Base-by-base conservation (phyloP, 495 filamentous ascomycete genomes). In the Aspergillus funiculosus region DNA sequence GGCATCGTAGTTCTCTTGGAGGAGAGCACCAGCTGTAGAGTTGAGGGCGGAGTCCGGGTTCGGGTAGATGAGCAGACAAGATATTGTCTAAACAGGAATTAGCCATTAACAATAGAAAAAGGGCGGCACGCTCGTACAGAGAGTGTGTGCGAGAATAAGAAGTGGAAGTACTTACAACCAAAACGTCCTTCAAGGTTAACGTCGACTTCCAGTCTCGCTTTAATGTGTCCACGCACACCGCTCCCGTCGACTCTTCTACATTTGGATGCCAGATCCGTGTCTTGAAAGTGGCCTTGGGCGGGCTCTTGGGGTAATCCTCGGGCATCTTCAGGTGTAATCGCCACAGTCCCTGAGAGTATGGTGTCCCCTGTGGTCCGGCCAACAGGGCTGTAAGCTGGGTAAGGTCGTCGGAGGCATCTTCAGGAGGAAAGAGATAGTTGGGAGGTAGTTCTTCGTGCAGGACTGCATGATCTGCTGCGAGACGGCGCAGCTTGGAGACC, bases 261-360 rank as follows among this genome's bases (percentile, higher is more conserved):
- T 87, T 87, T 0, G 83, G 83, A 49, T 87, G 83, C 74, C 81
- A 87, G 19, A 87, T 82, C 24, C 74, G 72, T 6, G 83, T 86
- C 37, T 71, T 73, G 54, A 87, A 87, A 14, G 68, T 70, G 5
- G 82, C 83, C 43, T 79, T 86, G 5, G 83, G 83, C 22, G 83
- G 81, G 14, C 69, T 75, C 18, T 69, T 67, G 4, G 83, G 83
- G 50, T 86, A 87, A 35, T 75, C 78, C 2, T 72, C 62, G 1
- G 83, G 83, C 42, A 87, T 81, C 29, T 74, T 74, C 21, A 87
- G 63, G 36, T 78, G 71, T 7, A 87, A 60, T 43, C 69, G 77
- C 79, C 76, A 84, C 15, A 83, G 51, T 5, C 80, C 80, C 17
- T 66, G 56, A 0, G 71, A 61, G 53, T 82, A 87, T 5, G 83